Evolutionary conservation across 306 rosid species (phyloP).

Genomic region (Myrica gale): DNA sequence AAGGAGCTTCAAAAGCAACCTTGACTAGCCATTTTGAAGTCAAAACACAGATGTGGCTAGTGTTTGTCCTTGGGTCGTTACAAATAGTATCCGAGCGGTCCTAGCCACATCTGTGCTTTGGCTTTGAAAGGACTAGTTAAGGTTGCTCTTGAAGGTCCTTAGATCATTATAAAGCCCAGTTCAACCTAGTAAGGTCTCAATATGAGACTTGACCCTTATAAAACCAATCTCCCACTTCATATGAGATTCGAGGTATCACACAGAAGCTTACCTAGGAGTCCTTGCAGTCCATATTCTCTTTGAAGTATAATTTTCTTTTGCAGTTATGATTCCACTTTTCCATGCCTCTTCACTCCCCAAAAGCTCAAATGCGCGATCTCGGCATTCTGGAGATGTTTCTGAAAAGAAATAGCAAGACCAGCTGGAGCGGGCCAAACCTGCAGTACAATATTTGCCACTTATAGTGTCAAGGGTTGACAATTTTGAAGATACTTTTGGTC

Average conservation of each 20-base stretch:
- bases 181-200: too few relatives aligned
- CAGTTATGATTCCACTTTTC: conserved; percentile 59
- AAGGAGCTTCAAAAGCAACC: too few relatives aligned
- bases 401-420: conserved; percentile 96
- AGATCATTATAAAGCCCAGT: too few relatives aligned
- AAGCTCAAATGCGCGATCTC: conserved; percentile 65
- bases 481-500: background rate
- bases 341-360: conserved; percentile 56
- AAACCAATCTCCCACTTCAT: too few relatives aligned
- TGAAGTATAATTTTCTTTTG: conserved; percentile 67
- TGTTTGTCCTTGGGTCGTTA: too few relatives aligned
- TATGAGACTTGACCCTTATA: too few relatives aligned
- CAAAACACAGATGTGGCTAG: too few relatives aligned
- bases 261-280: conserved; percentile 67
- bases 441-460: conserved; percentile 4
- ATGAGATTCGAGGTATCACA: conserved; percentile 10
- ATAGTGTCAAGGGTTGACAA: background rate
- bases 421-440: conserved; percentile 66
- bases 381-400: conserved; percentile 80
- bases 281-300: conserved; percentile 79
- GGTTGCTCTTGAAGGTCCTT: too few relatives aligned
- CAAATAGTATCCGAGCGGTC: too few relatives aligned
- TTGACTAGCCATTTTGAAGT: too few relatives aligned
- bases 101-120: too few relatives aligned
- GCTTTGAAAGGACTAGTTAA: too few relatives aligned